Conservation (phyloP, 345 rosid genomes). For the Aquilaria sinensis region DNA sequence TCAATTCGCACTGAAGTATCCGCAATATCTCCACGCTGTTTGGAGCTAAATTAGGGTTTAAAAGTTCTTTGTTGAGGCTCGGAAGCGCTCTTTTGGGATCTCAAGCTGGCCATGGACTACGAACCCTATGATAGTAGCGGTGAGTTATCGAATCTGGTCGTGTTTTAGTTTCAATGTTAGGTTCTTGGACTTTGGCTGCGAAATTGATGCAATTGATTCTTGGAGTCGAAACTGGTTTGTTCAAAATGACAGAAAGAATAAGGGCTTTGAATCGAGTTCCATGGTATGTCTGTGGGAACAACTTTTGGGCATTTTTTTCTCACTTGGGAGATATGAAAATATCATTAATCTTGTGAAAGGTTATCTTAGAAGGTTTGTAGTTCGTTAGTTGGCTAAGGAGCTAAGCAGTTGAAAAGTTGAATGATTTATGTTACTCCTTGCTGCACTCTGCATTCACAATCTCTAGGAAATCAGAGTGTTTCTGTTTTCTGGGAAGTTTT, state of each 20-base stretch:
- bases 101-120: slow-evolving; percentile 54
- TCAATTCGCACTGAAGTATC: not conserved
- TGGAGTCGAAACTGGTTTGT: too few species aligned
- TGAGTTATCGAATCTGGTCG: slow-evolving; percentile 25
- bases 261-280: too few species aligned
- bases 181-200: not conserved
- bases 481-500: not conserved
- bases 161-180: not conserved
- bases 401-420: too few species aligned
- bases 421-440: not conserved
- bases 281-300: too few species aligned
- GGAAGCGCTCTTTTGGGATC: not conserved
- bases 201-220: not conserved
- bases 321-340: too few species aligned
- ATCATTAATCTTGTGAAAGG: too few species aligned
- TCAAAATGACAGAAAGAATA: too few species aligned
- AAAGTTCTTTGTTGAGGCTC: not conserved
- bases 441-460: not conserved
- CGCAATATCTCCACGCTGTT: not conserved
- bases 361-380: not conserved
- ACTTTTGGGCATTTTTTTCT: too few species aligned
- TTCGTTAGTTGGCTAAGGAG: not conserved
- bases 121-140: slow-evolving; percentile 76
- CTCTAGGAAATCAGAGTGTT: not conserved
- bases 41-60: slow-evolving; percentile 3